Base-by-base conservation (phyloP, 805 yeast genomes). In the Scheffersomyces ergatensis region DNA sequence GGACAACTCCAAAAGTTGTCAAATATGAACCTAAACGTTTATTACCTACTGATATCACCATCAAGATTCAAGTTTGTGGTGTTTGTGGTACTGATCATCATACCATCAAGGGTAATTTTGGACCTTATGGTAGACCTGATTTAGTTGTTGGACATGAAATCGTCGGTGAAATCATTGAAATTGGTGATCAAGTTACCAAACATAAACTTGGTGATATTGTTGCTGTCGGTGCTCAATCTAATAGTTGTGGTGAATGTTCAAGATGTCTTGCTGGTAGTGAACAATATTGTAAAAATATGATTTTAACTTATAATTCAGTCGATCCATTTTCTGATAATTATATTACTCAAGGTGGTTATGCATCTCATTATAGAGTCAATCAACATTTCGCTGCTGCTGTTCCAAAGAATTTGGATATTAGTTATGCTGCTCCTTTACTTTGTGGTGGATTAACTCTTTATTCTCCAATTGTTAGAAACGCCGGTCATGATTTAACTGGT, bases 141-240 rank as follows among this genome's bases (percentile, higher is more conserved):
- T 64, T 71, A 25, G 68, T 73, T 36, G 70, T 65, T 5, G 89
- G 89, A 19, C 88, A 82, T 59, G 88, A 82, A 59, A 72, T 82
- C 45, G 63, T 82, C 34, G 89, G 88, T 37, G 64, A 58, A 24
- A 83, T 82, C 25, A 67, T 77, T 13, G 69, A 66, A 27, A 67
- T 83, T 32, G 95, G 92, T 37, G 47, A 68, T 8, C 65, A 73
- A 29, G 79, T 85, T 47, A 56, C 59, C 5, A 68, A 45, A 32
- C 72, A 63, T 65, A 75, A 70, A 54, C 54, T 82, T 18, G 96
- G 95, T 39, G 83, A 87, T 48, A 71, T 86, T 47, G 93, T 85
- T 19, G 95, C 92, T 37, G 74, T 85, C 35, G 95, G 95, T 50
- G 90, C 93, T 17, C 79, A 76, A 53, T 67, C 73, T 19, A 67